Percentiles rank a stretch among this genome's conserved stretches.
Conservation (phyloP, 768 basidiomycete species). For the Collybia mongolica region DNA sequence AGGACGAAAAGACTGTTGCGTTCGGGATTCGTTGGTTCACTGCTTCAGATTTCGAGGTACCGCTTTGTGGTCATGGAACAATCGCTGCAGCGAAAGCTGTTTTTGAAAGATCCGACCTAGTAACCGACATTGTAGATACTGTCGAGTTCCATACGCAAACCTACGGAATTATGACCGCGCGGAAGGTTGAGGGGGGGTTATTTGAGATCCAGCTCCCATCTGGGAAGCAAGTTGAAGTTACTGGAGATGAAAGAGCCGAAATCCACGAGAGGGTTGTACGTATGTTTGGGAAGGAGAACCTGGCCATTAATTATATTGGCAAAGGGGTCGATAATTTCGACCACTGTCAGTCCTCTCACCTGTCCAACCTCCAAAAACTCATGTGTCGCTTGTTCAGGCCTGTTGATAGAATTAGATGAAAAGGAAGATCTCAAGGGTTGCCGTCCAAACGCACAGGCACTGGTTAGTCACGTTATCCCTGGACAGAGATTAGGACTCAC, state of each 20-base stretch:
- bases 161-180: background rate
- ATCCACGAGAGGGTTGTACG: slow-evolving; percentile 28
- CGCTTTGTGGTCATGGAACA: slow-evolving; percentile 43
- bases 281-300: slow-evolving; percentile 35
- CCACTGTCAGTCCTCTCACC: slow-evolving; percentile 21
- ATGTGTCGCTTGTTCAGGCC: slow-evolving; percentile 17
- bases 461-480: slow-evolving; percentile 26
- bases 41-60: slow-evolving; percentile 23
- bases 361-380: background rate
- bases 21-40: slow-evolving; percentile 39
- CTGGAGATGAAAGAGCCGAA: slow-evolving; percentile 25
- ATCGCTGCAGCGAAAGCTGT: slow-evolving; percentile 43
- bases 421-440: slow-evolving; percentile 18
- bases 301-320: slow-evolving; percentile 34
- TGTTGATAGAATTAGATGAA: slow-evolving; percentile 40
- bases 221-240: slow-evolving; percentile 19
- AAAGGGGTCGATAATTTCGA: slow-evolving; percentile 31
- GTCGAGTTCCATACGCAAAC: background rate
- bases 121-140: slow-evolving; percentile 16
- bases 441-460: slow-evolving; percentile 25
- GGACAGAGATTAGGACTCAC: background rate
- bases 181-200: background rate
- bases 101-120: slow-evolving; percentile 27
- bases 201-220: slow-evolving; percentile 13
- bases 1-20: slow-evolving; percentile 4